Base-by-base conservation (phyloP, 352 stramenopile genomes). In the Globisporangium emineosum region DNA sequence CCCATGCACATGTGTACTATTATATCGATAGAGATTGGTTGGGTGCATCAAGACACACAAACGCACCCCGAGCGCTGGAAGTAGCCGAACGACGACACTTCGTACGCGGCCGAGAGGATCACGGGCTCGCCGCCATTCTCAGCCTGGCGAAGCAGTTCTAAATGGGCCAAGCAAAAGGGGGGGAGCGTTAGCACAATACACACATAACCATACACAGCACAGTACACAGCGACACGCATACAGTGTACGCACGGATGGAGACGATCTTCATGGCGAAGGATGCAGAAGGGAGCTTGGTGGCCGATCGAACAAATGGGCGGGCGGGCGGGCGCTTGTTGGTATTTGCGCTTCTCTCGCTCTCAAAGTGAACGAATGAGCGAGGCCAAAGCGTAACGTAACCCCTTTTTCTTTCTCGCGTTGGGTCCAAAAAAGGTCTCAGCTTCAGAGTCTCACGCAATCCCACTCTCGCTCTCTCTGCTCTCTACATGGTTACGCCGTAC, bases 21-120 rank as follows among this genome's bases (percentile, higher is more conserved):
- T n/a, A n/a, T n/a, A n/a, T n/a, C n/a, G n/a, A n/a, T n/a, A n/a
- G n/a, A n/a, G n/a, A n/a, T n/a, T n/a, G n/a, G n/a, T n/a, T n/a
- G n/a, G n/a, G n/a, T 45, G 15, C 15, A 32, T 6, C 21, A 53
- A 15, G 15, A 55, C 23, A 27, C 15, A 51, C 23, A 65, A 1
- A 65, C 78, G 65, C 69, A 94, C 86, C 84, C 83, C 5, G 82
- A 90, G 68, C 86, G 86, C 69, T 94, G 83, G 69, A 94, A 94
- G 72, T 94, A 94, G 66, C 80, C 82, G 51, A 93, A 94, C 15
- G 83, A 93, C 49, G 81, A 89, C 54, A 94, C 78, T 45, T 94
- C 86, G 57, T 89, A 94, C 27, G 51, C 63, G 32, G 78, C 72
- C 35, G 82, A 79, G 59, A 94, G 81, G 57, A 91, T 91, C 27